Percentiles rank a stretch among this genome's conserved stretches.
Conservation (phyloP, 2,329 filamentous ascomycete species). For the Fusarium bulbicola region DNA sequence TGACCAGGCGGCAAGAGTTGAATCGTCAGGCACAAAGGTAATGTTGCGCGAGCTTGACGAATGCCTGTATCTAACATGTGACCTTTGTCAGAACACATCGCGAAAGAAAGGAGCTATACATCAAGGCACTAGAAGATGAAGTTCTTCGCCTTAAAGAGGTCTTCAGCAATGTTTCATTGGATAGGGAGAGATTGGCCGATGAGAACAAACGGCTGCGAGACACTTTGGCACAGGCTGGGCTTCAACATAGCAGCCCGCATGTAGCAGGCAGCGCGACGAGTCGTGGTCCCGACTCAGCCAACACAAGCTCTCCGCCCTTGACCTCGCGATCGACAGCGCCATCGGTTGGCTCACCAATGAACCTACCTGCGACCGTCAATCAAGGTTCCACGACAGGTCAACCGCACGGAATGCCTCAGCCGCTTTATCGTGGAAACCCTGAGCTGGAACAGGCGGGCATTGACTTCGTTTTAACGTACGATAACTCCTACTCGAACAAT, state of each 20-base stretch:
- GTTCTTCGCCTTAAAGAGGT: slow-evolving; percentile 87
- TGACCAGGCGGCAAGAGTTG: slow-evolving; percentile 90
- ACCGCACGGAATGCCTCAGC: slow-evolving; percentile 41
- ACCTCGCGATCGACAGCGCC: slow-evolving; percentile 55
- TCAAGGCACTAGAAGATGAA: slow-evolving; percentile 92
- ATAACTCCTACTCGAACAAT: slow-evolving; percentile 66
- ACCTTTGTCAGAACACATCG: slow-evolving; percentile 82
- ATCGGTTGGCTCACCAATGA: slow-evolving; percentile 48
- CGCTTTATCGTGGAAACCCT: slow-evolving; percentile 53
- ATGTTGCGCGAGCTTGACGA: slow-evolving; percentile 41
- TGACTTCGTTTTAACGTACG: slow-evolving; percentile 93
- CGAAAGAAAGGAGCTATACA: slow-evolving; percentile 95
- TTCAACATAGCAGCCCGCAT: slow-evolving; percentile 47
- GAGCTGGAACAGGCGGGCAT: slow-evolving; percentile 87
- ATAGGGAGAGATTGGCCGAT: slow-evolving; percentile 77
- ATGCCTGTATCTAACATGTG: slow-evolving; percentile 13
- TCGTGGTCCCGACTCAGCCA: slow-evolving; percentile 60
- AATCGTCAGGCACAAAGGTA: slow-evolving; percentile 97
- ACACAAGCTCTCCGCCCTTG: slow-evolving; percentile 58
- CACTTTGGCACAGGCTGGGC: slow-evolving; percentile 63
- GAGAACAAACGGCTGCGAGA: slow-evolving; percentile 81
- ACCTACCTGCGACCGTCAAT: slow-evolving; percentile 24
- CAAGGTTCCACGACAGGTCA: slow-evolving; percentile 45
- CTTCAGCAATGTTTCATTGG: slow-evolving; percentile 76
- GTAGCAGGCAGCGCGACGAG: slow-evolving; percentile 60